Conservation (phyloP, 371 early-diverging fungal species). For the Saksenaea vasiformis region DNA sequence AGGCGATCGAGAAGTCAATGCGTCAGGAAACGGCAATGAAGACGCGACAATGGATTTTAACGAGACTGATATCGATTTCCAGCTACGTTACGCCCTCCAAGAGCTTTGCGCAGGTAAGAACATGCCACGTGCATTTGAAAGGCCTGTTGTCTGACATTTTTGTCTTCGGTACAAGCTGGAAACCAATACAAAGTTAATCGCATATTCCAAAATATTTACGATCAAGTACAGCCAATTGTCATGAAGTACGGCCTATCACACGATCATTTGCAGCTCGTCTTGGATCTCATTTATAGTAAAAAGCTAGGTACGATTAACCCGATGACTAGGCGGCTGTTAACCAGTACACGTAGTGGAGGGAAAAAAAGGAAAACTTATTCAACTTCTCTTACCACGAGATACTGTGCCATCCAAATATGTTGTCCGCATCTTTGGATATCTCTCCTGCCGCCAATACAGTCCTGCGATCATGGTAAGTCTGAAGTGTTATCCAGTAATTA, state of each 20-base stretch:
- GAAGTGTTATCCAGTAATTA: background rate
- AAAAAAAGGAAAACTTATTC: constrained; percentile 21
- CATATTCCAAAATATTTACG: background rate
- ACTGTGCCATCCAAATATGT: constrained; percentile 37
- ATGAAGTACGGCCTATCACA: constrained; percentile 18
- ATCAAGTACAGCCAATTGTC: constrained; percentile 8
- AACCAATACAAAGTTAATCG: background rate
- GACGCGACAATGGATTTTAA: background rate
- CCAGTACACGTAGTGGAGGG: background rate
- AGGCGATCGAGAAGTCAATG: background rate
- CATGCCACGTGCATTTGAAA: background rate
- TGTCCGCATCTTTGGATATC: constrained; percentile 38
- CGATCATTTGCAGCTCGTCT: constrained; percentile 8
- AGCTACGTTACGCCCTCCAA: background rate
- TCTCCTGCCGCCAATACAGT: constrained; percentile 28
- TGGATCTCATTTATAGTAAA: constrained; percentile 16
- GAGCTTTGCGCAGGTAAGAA: background rate
- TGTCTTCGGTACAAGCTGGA: background rate
- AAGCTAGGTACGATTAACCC: constrained; percentile 16
- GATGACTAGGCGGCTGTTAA: background rate
- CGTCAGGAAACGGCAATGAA: background rate
- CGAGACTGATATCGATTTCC: background rate
- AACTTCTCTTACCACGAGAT: constrained; percentile 49
- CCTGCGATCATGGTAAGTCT: constrained; percentile 23
- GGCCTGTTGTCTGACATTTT: background rate